These are phyloP conservation scores for Penicillium sp. DNA, from an alignment of 2,329 filamentous ascomycete species.

Conservation along the genomic window DNA sequence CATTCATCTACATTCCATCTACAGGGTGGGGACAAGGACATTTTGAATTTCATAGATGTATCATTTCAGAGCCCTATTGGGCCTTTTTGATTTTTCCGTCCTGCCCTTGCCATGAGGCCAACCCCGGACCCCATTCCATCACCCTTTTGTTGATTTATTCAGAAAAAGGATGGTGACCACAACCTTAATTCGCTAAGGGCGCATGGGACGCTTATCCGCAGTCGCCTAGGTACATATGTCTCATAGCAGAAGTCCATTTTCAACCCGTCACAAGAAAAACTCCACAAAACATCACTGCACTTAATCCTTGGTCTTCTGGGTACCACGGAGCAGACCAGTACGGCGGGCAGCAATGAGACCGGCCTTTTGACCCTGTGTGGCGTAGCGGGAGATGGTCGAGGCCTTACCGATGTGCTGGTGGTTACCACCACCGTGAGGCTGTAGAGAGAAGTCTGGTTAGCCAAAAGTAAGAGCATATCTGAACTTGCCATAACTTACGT, in stretches of 20 bases:
- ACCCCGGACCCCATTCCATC: slow-evolving; percentile 26
- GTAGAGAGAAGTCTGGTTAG: slow-evolving; percentile 25
- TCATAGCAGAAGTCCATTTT: slow-evolving; percentile 43
- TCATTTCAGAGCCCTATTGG: slow-evolving; percentile 25
- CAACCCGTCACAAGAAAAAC: slow-evolving; percentile 55
- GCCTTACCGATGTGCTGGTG: slow-evolving; percentile 99
- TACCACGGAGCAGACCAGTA: slow-evolving; percentile 99
- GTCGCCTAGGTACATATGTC: slow-evolving; percentile 45
- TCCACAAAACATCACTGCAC: slow-evolving; percentile 55
- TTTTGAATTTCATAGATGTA: slow-evolving; percentile 26
- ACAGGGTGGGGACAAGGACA: slow-evolving; percentile 12
- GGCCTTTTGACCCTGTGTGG: slow-evolving; percentile 97
- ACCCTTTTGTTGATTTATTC: slow-evolving; percentile 32
- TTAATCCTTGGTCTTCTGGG: slow-evolving; percentile 99
- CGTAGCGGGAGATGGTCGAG: slow-evolving; percentile 98
- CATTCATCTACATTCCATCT: neutral
- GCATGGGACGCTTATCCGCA: slow-evolving; percentile 38
- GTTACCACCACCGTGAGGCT: slow-evolving; percentile 97
- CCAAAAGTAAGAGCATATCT: slow-evolving; percentile 3
- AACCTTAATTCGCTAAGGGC: slow-evolving; percentile 43
- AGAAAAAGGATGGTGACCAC: slow-evolving; percentile 38
- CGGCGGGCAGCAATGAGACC: slow-evolving; percentile 99
- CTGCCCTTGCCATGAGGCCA: slow-evolving; percentile 27
- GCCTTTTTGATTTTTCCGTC: slow-evolving; percentile 28
- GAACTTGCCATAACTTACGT: slow-evolving; percentile 54